phyloP scores from a whole-genome alignment of 352 stramenopile species.

The Phytophthora lateralis region DNA sequence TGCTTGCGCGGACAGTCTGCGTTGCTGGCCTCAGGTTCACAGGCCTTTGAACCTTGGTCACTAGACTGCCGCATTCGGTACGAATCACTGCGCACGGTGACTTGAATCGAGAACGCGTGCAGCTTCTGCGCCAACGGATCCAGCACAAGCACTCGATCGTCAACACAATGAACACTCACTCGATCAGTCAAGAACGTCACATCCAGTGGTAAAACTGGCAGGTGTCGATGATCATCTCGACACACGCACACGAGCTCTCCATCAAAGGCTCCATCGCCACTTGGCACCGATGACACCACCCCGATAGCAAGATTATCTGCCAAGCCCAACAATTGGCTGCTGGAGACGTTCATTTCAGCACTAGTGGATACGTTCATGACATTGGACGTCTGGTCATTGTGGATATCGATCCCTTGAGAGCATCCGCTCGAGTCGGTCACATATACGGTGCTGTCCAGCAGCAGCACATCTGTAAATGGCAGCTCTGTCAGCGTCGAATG shows the following conservation, averaged over 20 bases:
- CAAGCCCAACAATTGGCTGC: constrained; percentile 28
- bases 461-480: constrained; percentile 34
- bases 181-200: constrained; percentile 32
- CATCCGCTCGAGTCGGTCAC: constrained; percentile 37
- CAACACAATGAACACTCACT: constrained; percentile 31
- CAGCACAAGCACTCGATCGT: constrained; percentile 41
- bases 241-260: constrained; percentile 33
- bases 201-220: constrained; percentile 36
- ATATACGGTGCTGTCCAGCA: constrained; percentile 33
- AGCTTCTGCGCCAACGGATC: constrained; percentile 35
- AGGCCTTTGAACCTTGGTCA: constrained; percentile 1
- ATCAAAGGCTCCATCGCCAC: constrained; percentile 18
- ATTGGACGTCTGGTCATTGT: constrained; percentile 50
- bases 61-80: constrained; percentile 52
- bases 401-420: constrained; percentile 43
- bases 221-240: constrained; percentile 40
- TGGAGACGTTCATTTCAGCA: background rate
- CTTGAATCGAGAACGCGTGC: constrained; percentile 30
- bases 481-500: constrained; percentile 32
- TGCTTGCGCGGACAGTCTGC: constrained; percentile 24
- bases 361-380: constrained; percentile 13
- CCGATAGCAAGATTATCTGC: constrained; percentile 46
- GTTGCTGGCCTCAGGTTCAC: constrained; percentile 5
- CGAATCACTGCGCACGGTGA: constrained; percentile 61
- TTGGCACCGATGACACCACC: constrained; percentile 10